Percentiles rank a stretch among this genome's conserved stretches.
Evolutionary conservation across 257 asterid genomes (phyloP).

Genomic region (Gentiana straminea): DNA sequence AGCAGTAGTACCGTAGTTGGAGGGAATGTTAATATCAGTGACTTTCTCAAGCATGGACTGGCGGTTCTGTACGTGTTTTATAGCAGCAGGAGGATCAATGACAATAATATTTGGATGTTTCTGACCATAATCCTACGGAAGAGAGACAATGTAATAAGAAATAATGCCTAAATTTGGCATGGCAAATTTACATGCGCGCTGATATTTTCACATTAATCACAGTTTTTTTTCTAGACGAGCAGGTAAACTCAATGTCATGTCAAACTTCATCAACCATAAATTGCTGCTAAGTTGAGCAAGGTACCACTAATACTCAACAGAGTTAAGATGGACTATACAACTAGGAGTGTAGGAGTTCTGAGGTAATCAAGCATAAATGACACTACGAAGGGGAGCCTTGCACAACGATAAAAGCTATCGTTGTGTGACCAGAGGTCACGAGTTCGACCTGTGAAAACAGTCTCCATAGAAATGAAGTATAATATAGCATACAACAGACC

Average conservation of each 20-base stretch:
- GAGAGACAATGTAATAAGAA: conserved; percentile 2
- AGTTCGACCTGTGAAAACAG: too few relatives aligned
- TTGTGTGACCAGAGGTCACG: too few relatives aligned
- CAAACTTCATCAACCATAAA: background rate
- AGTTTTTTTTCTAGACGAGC: background rate
- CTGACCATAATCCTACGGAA: conserved; percentile 60
- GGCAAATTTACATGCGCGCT: background rate
- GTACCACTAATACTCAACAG: too few relatives aligned
- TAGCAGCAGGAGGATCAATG: conserved; percentile 95
- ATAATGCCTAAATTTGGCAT: background rate
- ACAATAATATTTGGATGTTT: conserved; percentile 79
- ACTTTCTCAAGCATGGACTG: conserved; percentile 94
- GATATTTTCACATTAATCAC: too few relatives aligned
- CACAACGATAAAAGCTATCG: too few relatives aligned
- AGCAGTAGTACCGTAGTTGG: conserved; percentile 42
- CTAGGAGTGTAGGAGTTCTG: too few relatives aligned
- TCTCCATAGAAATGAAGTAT: too few relatives aligned
- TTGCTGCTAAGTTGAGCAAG: too few relatives aligned
- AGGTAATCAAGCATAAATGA: too few relatives aligned
- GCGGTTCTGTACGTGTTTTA: conserved; percentile 58
- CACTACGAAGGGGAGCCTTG: too few relatives aligned
- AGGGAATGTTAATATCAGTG: conserved; percentile 61
- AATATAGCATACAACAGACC: too few relatives aligned
- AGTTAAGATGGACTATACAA: too few relatives aligned
- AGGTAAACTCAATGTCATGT: background rate